phyloP scores from a whole-genome alignment of 2,329 filamentous ascomycete genomes.

The Colletotrichum sp. region DNA sequence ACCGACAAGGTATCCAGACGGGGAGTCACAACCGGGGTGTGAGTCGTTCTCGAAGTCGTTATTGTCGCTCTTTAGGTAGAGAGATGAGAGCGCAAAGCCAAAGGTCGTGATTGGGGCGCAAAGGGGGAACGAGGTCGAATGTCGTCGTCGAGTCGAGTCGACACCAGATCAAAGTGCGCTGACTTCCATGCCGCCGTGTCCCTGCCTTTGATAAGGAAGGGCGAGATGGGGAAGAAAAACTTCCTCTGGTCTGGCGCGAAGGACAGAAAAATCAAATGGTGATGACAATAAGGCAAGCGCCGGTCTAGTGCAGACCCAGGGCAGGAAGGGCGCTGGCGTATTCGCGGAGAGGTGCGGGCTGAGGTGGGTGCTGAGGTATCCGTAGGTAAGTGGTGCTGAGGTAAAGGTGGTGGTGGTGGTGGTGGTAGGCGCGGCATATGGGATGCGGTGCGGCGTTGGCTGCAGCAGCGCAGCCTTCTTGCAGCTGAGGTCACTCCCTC shows the following conservation, averaged over 20 bases:
- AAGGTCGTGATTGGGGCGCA: not conserved
- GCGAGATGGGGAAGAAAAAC: not conserved
- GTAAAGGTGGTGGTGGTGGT: not conserved
- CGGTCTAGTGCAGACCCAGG: not conserved
- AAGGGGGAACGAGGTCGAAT: not conserved
- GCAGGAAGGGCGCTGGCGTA: not conserved
- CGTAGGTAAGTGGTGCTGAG: not conserved
- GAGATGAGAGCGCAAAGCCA: not conserved
- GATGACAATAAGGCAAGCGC: not conserved
- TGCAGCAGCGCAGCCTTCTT: constrained; percentile 17
- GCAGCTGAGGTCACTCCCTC: constrained; percentile 22
- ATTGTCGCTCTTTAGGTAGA: not conserved
- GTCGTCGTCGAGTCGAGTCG: constrained; percentile 9
- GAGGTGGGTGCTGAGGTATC: not conserved
- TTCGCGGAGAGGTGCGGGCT: not conserved
- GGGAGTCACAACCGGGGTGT: not conserved
- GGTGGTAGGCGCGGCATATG: constrained; percentile 21
- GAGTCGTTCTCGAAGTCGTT: not conserved
- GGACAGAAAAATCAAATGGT: not conserved
- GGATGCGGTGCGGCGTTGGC: constrained; percentile 16
- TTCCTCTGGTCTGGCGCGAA: not conserved
- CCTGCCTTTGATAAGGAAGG: not conserved
- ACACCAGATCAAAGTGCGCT: not conserved
- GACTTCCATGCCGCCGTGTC: constrained; percentile 3
- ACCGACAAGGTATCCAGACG: not conserved